Percentiles rank a stretch among this genome's conserved stretches.
Evolutionary conservation across 495 filamentous ascomycete genomes (phyloP).

Genomic region (Tricharina praecox): DNA sequence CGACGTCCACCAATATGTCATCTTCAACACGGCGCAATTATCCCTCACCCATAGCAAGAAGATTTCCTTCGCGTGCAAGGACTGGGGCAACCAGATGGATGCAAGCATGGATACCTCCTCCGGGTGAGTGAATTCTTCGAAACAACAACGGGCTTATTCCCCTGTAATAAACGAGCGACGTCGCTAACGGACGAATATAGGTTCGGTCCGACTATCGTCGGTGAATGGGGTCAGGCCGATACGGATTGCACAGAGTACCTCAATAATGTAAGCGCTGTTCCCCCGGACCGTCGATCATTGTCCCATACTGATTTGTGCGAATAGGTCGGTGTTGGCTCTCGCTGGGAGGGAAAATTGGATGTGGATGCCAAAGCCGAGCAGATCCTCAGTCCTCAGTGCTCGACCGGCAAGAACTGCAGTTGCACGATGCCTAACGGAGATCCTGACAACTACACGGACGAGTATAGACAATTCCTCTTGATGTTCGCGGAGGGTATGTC

Average conservation of each 20-base stretch:
- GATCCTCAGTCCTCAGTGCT: constrained; percentile 51
- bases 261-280: constrained; percentile 44
- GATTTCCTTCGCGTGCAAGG: constrained; percentile 67
- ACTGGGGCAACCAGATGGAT: constrained; percentile 64
- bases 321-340: constrained; percentile 57
- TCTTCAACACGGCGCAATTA: constrained; percentile 67
- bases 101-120: constrained; percentile 50
- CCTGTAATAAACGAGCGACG: too few species aligned
- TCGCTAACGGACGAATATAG: too few species aligned
- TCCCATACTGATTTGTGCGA: too few species aligned
- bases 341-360: constrained; percentile 72
- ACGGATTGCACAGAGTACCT: constrained; percentile 82
- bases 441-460: constrained; percentile 43
- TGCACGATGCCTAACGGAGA: constrained; percentile 64
- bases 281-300: neutral
- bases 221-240: constrained; percentile 96
- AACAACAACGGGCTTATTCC: too few species aligned
- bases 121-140: constrained; percentile 35
- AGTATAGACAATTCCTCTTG: constrained; percentile 71
- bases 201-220: constrained; percentile 91
- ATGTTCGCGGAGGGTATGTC: constrained; percentile 57
- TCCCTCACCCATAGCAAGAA: constrained; percentile 54
- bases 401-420: constrained; percentile 43
- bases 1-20: constrained; percentile 88
- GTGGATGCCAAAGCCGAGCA: constrained; percentile 38